These are phyloP conservation scores for Aureobasidium sp. DNA, from an alignment of 2,329 filamentous ascomycete genomes.

Conservation along the genomic window DNA sequence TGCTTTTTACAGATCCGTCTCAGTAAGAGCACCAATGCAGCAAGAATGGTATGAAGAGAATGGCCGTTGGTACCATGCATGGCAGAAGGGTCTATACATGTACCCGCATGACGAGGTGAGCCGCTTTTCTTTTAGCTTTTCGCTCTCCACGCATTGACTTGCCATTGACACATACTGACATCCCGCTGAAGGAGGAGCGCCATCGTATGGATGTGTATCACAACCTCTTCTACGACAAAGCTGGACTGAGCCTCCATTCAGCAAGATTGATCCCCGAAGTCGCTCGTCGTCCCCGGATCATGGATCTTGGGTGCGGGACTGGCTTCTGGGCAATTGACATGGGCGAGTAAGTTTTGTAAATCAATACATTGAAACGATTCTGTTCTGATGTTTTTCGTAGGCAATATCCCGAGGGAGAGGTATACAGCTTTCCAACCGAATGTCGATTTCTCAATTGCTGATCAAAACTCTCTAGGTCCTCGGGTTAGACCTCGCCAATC, in stretches of 20 bases:
- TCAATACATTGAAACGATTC: not conserved
- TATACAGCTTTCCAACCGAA: slow-evolving; percentile 21
- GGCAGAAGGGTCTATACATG: slow-evolving; percentile 20
- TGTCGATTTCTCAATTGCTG: not conserved
- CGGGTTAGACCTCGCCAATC: slow-evolving; percentile 55
- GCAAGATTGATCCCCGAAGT: slow-evolving; percentile 12
- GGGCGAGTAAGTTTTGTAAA: slow-evolving; percentile 54
- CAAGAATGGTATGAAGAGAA: slow-evolving; percentile 21
- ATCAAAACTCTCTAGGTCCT: slow-evolving; percentile 38
- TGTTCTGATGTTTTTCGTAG: slow-evolving; percentile 21
- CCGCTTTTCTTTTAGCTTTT: not conserved
- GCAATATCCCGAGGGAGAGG: slow-evolving; percentile 49
- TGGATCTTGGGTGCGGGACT: slow-evolving; percentile 74
- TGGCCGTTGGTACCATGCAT: slow-evolving; percentile 19
- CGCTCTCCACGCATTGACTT: slow-evolving; percentile 1
- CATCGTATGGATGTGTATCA: slow-evolving; percentile 19
- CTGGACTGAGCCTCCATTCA: slow-evolving; percentile 16
- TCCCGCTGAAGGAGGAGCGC: slow-evolving; percentile 14
- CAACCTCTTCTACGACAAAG: slow-evolving; percentile 18
- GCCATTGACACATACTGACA: not conserved
- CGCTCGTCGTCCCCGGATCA: slow-evolving; percentile 40
- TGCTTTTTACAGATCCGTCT: slow-evolving; percentile 7
- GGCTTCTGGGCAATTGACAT: slow-evolving; percentile 90
- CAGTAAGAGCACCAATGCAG: slow-evolving; percentile 17
- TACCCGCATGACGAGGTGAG: slow-evolving; percentile 20